These are phyloP conservation scores for Eremochloa ophiuroides DNA, from an alignment of 176 grass and related monocot genomes.

Conservation along the genomic window DNA sequence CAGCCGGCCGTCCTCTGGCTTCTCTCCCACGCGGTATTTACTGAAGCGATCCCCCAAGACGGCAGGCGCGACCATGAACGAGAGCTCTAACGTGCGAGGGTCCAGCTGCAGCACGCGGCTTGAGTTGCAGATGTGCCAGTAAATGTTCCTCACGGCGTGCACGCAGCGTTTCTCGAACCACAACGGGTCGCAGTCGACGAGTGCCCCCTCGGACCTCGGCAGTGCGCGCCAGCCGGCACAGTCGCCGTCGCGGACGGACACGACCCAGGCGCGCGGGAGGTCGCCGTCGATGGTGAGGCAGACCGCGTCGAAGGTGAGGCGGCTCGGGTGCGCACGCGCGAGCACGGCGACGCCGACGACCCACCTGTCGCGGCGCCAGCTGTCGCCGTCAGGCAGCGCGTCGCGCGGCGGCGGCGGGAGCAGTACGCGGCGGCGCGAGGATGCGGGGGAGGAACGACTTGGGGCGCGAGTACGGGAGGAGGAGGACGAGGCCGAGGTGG, in stretches of 20 bases:
- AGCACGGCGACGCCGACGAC: background rate
- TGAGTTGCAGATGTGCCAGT: conserved; percentile 12
- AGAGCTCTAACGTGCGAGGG: background rate
- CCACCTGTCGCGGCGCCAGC: background rate
- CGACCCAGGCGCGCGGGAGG: background rate
- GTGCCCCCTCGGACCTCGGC: background rate
- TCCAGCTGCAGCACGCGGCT: conserved; percentile 1
- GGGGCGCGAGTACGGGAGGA: background rate
- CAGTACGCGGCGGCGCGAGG: background rate
- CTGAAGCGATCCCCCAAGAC: background rate
- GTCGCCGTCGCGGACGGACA: background rate
- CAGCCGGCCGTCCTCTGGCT: too few species aligned
- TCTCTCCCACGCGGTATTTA: too few species aligned
- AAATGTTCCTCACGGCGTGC: background rate
- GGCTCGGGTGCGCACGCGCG: background rate
- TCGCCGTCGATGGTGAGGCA: conserved; percentile 22
- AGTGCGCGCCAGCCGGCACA: background rate
- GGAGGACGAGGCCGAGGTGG: conserved; percentile 11
- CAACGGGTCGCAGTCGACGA: background rate
- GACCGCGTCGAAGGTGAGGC: conserved; percentile 10
- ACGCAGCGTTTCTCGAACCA: conserved; percentile 9
- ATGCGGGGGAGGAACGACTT: background rate
- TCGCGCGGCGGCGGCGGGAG: background rate
- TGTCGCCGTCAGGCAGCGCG: background rate
- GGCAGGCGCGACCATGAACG: background rate